These are phyloP conservation scores for Hypoxylon rickii DNA, from an alignment of 495 filamentous ascomycete genomes.

Conservation along the genomic window DNA sequence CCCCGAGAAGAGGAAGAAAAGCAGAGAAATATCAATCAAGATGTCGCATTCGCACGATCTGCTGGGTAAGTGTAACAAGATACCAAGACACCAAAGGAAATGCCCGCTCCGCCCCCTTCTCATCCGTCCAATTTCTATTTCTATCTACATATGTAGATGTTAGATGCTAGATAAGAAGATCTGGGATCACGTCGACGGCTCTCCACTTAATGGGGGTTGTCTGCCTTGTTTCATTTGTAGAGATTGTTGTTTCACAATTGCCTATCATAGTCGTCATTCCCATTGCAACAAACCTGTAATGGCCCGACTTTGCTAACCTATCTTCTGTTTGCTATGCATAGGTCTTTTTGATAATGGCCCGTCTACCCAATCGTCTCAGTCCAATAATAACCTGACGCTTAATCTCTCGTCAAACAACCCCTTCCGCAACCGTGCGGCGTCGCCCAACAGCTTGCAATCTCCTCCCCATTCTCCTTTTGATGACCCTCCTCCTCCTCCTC, in stretches of 20 bases:
- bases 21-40: conserved; percentile 14
- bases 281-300: conserved; percentile 42
- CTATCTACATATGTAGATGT: no score
- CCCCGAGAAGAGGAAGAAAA: conserved; percentile 3
- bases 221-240: conserved; percentile 55
- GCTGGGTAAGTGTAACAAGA: conserved; percentile 26
- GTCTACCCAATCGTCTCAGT: conserved; percentile 27
- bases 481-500: conserved; percentile 60
- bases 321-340: conserved; percentile 33
- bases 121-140: conserved; percentile 16
- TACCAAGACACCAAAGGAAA: conserved; percentile 7
- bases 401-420: conserved; percentile 93
- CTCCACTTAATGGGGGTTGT: conserved; percentile 44
- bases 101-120: conserved; percentile 22
- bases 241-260: conserved; percentile 57
- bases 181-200: conserved; percentile 20
- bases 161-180: conserved; percentile 30
- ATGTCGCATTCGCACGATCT: conserved; percentile 34
- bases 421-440: conserved; percentile 88
- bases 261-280: conserved; percentile 50
- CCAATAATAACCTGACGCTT: conserved; percentile 53
- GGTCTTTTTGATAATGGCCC: conserved; percentile 40
- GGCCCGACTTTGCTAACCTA: conserved; percentile 45
- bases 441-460: conserved; percentile 56
- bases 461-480: conserved; percentile 57